Percentiles rank a stretch among this genome's conserved stretches.
phyloP scores from a whole-genome alignment of 1,284 basidiomycete genomes.

The Pseudozyma flocculosa region DNA sequence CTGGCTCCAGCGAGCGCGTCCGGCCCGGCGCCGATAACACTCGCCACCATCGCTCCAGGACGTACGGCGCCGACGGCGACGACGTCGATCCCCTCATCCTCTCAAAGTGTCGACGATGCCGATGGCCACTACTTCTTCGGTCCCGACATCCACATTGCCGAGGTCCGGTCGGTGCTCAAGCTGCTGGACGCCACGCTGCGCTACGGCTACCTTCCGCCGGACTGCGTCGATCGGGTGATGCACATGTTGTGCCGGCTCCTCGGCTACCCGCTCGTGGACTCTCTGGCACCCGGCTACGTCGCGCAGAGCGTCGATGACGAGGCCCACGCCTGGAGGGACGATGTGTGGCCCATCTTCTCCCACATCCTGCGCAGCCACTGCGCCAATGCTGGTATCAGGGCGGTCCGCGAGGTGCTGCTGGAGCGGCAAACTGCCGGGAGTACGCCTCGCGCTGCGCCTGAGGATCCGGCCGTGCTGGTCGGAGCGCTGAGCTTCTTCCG shows the following conservation, averaged over 20 bases:
- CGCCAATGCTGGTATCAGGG: constrained; percentile 48
- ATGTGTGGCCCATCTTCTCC: constrained; percentile 33
- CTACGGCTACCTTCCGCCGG: constrained; percentile 50
- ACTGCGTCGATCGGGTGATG: constrained; percentile 37
- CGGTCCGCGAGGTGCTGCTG: constrained; percentile 33
- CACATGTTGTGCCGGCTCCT: constrained; percentile 47
- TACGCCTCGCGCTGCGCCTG: constrained; percentile 1
- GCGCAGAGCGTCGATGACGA: constrained; percentile 10
- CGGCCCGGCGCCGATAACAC: constrained; percentile 35
- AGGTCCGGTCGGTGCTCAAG: constrained; percentile 43
- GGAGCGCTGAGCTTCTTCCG: constrained; percentile 52
- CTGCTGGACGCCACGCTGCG: constrained; percentile 48
- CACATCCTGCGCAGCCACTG: constrained; percentile 54
- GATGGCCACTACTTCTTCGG: constrained; percentile 20
- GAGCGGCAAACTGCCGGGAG: constrained; percentile 1
- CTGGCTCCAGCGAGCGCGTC: not conserved
- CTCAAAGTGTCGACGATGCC: constrained; percentile 3
- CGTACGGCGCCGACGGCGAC: constrained; percentile 5
- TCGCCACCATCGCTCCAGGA: constrained; percentile 39
- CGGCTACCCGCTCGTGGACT: constrained; percentile 36
- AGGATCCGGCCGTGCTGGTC: constrained; percentile 44
- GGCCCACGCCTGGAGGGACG: constrained; percentile 24
- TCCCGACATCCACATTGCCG: constrained; percentile 38
- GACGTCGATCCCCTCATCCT: constrained; percentile 1
- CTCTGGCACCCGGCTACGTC: constrained; percentile 17